A percentile compares a stretch with the other conserved stretches of the same genome.
Conservation (phyloP, 2,329 filamentous ascomycete species). For the Chaetothyriales sp. region DNA sequence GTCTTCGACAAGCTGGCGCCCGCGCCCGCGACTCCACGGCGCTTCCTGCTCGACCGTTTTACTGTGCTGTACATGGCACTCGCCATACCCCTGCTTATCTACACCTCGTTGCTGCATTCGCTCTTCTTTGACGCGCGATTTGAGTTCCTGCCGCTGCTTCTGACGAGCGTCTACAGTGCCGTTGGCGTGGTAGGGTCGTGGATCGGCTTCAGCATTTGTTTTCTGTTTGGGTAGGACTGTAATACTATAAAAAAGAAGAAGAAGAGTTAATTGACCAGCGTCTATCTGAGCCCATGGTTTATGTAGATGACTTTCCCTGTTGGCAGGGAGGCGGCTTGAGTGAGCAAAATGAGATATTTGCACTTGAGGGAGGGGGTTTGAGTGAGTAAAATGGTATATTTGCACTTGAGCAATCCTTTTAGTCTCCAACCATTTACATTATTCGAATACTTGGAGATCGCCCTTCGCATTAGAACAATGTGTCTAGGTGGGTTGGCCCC, state of each 20-base stretch:
- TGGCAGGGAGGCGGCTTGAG: no score
- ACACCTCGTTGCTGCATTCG: constrained; percentile 71
- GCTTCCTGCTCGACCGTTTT: constrained; percentile 85
- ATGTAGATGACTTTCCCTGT: no score
- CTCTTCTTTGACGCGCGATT: constrained; percentile 68
- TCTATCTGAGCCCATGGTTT: no score
- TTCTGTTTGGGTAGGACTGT: constrained; percentile 42
- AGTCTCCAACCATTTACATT: background rate
- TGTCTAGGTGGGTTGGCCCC: background rate
- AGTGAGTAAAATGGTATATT: no score
- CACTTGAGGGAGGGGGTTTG: no score
- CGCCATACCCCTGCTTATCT: constrained; percentile 75
- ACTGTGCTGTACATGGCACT: constrained; percentile 78
- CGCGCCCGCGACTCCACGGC: constrained; percentile 59
- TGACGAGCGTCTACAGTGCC: constrained; percentile 86
- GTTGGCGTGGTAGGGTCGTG: constrained; percentile 92
- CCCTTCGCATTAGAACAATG: background rate
- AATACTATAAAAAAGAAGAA: constrained; percentile 4
- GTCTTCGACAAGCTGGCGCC: constrained; percentile 78
- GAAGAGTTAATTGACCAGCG: background rate
- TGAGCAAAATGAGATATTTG: no score
- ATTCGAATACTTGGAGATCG: background rate
- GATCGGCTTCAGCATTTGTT: constrained; percentile 87
- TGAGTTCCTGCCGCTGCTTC: constrained; percentile 92
- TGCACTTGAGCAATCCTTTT: no score